Evolutionary conservation across 306 rosid genomes (phyloP), one percentile per base, ranked within the genome.

Genomic region (Medicago arabica): DNA sequence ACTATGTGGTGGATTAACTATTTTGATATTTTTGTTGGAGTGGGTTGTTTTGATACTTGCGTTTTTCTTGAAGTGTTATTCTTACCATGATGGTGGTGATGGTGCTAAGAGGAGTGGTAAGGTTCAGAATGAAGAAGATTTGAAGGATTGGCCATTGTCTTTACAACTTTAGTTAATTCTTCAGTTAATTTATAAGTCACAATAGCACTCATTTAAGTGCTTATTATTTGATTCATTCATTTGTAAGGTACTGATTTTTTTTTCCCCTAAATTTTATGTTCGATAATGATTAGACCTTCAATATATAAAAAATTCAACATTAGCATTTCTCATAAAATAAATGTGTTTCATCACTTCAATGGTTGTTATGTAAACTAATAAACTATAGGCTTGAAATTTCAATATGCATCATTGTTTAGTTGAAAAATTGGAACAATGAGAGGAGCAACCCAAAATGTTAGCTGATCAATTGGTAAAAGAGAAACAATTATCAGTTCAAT

Each of bases 91-190:
- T 31, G 81, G 80, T 15, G 72, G 38, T 40, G 87, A 65, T 31
- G 68, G 28, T 51, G 8, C 72, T 40, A 85, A 68, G 82, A 83
- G 85, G 82, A 87, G 90, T 81, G 74, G 83, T 49, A 90, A 84
- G 78, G 96, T 90, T 75, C 89, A 84, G 74, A 87, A 83, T 53
- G 86, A 86, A 3, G 90, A 87, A 19, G 90, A 87, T 58, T 38
- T 88, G 80, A 90, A 90, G 92, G 87, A 86, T 55, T 87, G 92
- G 96, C 89, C 92, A 16, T 87, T 90, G 89, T 85, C 89, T 13
- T 87, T 87, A 81, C 92, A 84, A 50, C 89, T 87, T 51, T 89
- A 64, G 68, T 31, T 0, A 17, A 3, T 54, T 54, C 2, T 54
- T 54, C 2, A 2, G 28, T 17, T 53, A 9, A 54, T 8, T 54